These are phyloP conservation scores for Candida tunisiensis DNA, from an alignment of 1,139 yeast species.

Conservation along the genomic window DNA sequence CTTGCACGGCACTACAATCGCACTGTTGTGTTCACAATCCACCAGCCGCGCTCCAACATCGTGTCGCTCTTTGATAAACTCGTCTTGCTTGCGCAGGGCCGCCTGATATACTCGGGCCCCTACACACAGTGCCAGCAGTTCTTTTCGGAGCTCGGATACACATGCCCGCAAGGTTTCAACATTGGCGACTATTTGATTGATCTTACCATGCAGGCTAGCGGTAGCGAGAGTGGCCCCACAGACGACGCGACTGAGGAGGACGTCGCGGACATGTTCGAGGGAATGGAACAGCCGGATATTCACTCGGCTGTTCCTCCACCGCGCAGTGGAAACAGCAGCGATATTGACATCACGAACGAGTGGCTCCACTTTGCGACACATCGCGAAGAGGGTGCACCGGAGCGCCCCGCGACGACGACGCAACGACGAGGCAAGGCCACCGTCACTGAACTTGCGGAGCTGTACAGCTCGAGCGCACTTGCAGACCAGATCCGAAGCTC, in stretches of 20 bases:
- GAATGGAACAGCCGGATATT: too few species aligned
- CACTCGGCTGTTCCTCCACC: too few species aligned
- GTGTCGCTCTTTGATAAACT: slow-evolving; percentile 80
- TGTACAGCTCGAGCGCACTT: neutral
- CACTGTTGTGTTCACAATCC: slow-evolving; percentile 84
- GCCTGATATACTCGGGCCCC: slow-evolving; percentile 66
- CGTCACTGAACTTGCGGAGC: neutral
- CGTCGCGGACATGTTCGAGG: too few species aligned
- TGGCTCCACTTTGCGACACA: too few species aligned
- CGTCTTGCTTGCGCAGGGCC: slow-evolving; percentile 68
- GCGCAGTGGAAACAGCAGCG: too few species aligned
- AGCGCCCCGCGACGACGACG: neutral
- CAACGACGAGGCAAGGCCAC: neutral
- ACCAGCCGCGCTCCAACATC: slow-evolving; percentile 95
- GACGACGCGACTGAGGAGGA: slow-evolving; percentile 19
- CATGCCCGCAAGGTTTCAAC: slow-evolving; percentile 80
- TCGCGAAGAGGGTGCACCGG: slow-evolving; percentile 1
- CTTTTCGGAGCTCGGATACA: slow-evolving; percentile 58
- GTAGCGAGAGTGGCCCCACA: too few species aligned
- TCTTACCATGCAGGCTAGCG: slow-evolving; percentile 65
- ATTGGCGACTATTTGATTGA: slow-evolving; percentile 90
- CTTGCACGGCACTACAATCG: slow-evolving; percentile 68
- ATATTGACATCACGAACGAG: too few species aligned
- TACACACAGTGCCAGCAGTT: slow-evolving; percentile 41
- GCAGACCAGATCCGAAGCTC: neutral